Evolutionary conservation across 345 rosid species (phyloP), one percentile per base, ranked within the genome.

Genomic region (Lenwebbia sp.): DNA sequence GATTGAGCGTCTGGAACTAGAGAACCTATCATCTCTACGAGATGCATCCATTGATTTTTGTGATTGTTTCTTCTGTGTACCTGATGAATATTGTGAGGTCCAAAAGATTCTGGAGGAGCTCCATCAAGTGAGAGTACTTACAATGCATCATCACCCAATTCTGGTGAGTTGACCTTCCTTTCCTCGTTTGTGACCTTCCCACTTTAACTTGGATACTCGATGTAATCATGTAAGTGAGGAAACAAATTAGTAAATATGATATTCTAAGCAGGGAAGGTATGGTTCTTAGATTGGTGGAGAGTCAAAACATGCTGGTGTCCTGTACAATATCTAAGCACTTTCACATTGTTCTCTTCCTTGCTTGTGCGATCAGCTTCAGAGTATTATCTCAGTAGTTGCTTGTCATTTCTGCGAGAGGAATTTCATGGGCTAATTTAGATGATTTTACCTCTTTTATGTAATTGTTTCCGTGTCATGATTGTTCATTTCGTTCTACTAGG

Each of bases 41-140:
- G 83, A 87, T 33, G 86, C 82, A 7, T 84, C 88, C n/a, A 7
- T 87, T 41, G 84, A 84, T 84, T 76, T 87, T 82, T n/a, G 25
- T 26, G 23, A 87, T n/a, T 11, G 37, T 26, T 84, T 78, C 54
- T 55, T 9, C 13, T 75, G 76, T 76, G 78, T 76, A 40, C 78
- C 56, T 49, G 86, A 78, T 54, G 86, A 87, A 14, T 84, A 87
- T 58, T 5, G 17, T 12, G 83, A 54, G 55, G 82, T 87, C 86
- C 55, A 21, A 86, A 87, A 23, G 44, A 81, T 87, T 47, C 50
- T 87, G 7, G 58, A 84, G 84, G 85, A 49, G 56, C 76, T 87
- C 53, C 40, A 40, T 87, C 84, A 84, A 19, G 86, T 51, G 53
- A 87, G 54, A 78, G 81, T 37, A 7, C 28, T 87, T n/a, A 84